A percentile compares a stretch with the other conserved stretches of the same genome.
phyloP scores from a whole-genome alignment of 1,284 basidiomycete species.

The Ganoderma leucocontextum region DNA sequence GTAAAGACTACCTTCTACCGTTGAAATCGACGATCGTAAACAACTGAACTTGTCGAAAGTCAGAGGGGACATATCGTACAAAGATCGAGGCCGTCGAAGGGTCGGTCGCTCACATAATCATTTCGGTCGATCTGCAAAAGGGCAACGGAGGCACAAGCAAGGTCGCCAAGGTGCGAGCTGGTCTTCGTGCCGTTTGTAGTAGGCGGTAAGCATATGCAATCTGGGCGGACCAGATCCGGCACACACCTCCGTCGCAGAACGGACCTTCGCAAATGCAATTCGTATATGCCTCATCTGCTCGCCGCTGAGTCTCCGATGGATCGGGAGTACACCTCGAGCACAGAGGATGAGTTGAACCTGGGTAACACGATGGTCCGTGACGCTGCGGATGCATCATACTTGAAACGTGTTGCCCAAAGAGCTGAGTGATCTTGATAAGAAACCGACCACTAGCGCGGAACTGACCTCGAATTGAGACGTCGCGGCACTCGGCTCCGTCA shows the following conservation, averaged over 20 bases:
- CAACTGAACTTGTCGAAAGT: not conserved
- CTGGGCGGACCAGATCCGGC: not conserved
- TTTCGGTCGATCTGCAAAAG: not conserved
- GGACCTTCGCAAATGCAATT: not conserved
- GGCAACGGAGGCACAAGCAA: not conserved
- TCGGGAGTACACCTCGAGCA: not conserved
- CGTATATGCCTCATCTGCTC: not conserved
- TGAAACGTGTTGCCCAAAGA: not conserved
- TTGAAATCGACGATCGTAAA: not conserved
- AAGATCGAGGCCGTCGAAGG: not conserved
- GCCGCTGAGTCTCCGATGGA: not conserved
- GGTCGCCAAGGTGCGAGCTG: too few relatives aligned
- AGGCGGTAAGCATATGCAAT: not conserved
- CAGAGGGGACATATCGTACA: not conserved
- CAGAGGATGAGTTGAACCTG: not conserved
- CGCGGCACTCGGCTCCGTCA: not conserved
- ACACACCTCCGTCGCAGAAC: constrained; percentile 2
- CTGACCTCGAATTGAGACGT: not conserved
- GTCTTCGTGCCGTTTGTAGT: not conserved
- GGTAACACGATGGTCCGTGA: not conserved
- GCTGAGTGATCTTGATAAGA: not conserved
- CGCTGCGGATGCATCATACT: not conserved
- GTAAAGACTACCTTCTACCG: not conserved
- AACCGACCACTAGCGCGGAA: not conserved
- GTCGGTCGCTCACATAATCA: not conserved